Conservation (phyloP, 441 rosid species). For the Brassica balearica region DNA sequence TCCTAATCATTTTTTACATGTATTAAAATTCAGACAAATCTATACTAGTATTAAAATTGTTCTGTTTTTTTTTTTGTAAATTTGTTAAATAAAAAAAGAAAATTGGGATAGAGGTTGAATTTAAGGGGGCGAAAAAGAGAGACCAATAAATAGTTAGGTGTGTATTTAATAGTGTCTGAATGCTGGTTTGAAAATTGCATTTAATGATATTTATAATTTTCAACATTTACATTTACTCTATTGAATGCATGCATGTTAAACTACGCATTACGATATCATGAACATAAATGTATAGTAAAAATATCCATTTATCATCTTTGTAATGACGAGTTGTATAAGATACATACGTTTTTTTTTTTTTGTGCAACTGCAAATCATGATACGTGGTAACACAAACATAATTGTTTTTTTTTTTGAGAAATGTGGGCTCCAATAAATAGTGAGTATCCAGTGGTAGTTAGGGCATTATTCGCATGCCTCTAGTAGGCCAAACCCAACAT, state of each 20-base stretch:
- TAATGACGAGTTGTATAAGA: not conserved
- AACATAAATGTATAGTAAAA: not conserved
- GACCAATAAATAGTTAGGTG: conserved; percentile 34
- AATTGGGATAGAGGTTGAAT: conserved; percentile 29
- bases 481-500: conserved; percentile 43
- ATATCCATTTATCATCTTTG: not conserved
- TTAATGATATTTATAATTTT: conserved; percentile 33
- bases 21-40: not conserved
- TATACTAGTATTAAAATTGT: not conserved
- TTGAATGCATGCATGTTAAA: conserved; percentile 38
- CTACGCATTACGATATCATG: conserved; percentile 12
- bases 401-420: not conserved
- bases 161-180: conserved; percentile 35
- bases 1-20: conserved; percentile 40
- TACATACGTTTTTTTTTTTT: not conserved
- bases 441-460: conserved; percentile 46
- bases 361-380: no score
- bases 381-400: no score
- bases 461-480: conserved; percentile 48
- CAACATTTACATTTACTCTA: not conserved
- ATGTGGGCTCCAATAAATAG: conserved; percentile 30
- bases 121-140: conserved; percentile 5
- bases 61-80: not conserved
- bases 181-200: conserved; percentile 34
- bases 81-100: not conserved